Evolutionary conservation across 2,329 filamentous ascomycete genomes (phyloP).

Genomic region (Stagonosporopsis vannaccii): DNA sequence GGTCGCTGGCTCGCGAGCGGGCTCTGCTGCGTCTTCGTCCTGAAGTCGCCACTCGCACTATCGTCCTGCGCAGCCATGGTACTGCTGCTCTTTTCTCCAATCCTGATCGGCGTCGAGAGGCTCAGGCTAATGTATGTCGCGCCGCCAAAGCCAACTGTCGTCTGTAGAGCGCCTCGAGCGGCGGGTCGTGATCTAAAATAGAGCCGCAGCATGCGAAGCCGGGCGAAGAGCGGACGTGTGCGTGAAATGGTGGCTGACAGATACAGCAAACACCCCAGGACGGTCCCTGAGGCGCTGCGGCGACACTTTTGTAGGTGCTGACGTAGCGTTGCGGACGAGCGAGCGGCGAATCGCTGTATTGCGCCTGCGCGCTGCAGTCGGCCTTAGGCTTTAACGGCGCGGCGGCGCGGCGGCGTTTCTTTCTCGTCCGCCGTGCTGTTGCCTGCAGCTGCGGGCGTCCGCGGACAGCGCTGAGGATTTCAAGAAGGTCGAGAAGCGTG

Average conservation of each 20-base stretch:
- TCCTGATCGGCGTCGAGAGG: conserved; percentile 38
- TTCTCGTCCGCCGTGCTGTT: background rate
- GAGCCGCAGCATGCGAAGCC: conserved; percentile 47
- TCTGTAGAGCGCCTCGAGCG: conserved; percentile 31
- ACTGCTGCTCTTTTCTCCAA: conserved; percentile 34
- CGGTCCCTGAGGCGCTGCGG: conserved; percentile 28
- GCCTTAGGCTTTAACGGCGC: conserved; percentile 9
- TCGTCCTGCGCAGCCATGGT: conserved; percentile 39
- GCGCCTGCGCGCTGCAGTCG: background rate
- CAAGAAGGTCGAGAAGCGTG: background rate
- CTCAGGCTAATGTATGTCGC: conserved; percentile 42
- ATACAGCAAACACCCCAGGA: conserved; percentile 26
- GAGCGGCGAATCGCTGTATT: conserved; percentile 8
- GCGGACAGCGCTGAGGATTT: background rate
- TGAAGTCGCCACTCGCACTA: conserved; percentile 32
- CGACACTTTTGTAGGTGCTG: conserved; percentile 29
- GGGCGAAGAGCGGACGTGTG: conserved; percentile 30
- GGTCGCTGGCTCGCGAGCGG: conserved; percentile 58
- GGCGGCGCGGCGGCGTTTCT: background rate
- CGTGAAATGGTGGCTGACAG: conserved; percentile 46
- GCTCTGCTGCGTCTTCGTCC: conserved; percentile 52
- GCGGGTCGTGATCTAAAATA: conserved; percentile 27
- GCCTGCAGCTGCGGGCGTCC: background rate
- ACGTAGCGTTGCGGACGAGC: conserved; percentile 27
- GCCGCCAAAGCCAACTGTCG: conserved; percentile 41